Evolutionary conservation across 805 yeast genomes (phyloP), one percentile per base, ranked within the genome.

Genomic region (Wickerhamomyces xylosicus): DNA sequence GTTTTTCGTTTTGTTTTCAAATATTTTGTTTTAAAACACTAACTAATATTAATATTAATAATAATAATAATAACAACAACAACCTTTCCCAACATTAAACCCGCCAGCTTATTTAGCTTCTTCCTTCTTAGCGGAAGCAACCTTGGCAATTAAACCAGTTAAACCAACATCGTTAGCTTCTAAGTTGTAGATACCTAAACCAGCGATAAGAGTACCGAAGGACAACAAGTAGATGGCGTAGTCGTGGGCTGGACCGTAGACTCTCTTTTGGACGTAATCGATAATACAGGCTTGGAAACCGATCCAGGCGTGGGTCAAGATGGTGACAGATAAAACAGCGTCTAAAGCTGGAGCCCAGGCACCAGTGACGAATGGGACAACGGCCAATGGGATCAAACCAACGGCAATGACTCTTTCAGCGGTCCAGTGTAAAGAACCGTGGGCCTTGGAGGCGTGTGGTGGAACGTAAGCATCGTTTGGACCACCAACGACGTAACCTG

Each of bases 371-470:
- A 87, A 73, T 18, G 97, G 95, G 18, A 79, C 64, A 31, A 80
- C 71, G 21, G 78, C 69, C 44, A 90, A 64, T 25, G 98, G 98
- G 19, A 86, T 71, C 58, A 89, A 65, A 10, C 79, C 75, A 15
- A 80, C 58, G 3, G 94, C 70, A 28, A 86, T 63, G 4, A 74
- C 53, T 49, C 85, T 75, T 68, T 90, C 98, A 51, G 79, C 78
- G n/a, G 84, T 67, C 98, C 98, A 90, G 67, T 89, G 97, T 58
- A 76, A 72, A 19, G 94, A 83, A 36, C 97, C 97, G 54, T 86
- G 89, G 37, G 67, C 54, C 47, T 69, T 74, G 53, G 73, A 67
- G 5, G 78, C 58, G 32, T 67, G 60, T 31, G 97, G 97, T 14
- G 75, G 64, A 27, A 66, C 63, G 52, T 71, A 82, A 14, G 97